These are phyloP conservation scores for Ascochyta clinopodiicola DNA, from an alignment of 2,329 filamentous ascomycete species.

Conservation along the genomic window DNA sequence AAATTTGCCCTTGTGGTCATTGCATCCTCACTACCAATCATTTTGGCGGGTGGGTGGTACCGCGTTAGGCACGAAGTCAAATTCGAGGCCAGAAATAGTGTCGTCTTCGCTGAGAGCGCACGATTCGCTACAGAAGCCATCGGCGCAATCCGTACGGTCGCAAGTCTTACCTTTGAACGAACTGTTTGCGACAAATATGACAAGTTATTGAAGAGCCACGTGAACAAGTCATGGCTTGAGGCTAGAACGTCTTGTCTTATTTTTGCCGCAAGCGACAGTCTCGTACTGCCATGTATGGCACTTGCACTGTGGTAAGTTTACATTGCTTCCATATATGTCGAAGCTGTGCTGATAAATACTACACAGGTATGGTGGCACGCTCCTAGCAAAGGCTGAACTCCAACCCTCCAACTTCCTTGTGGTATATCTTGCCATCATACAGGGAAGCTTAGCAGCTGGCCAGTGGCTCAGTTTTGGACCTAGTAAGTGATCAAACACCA, in stretches of 20 bases:
- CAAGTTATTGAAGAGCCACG: slow-evolving; percentile 71
- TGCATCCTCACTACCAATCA: slow-evolving; percentile 66
- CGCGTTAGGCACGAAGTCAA: slow-evolving; percentile 66
- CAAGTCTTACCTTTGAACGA: slow-evolving; percentile 81
- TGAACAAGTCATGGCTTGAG: slow-evolving; percentile 70
- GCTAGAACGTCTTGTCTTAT: slow-evolving; percentile 56
- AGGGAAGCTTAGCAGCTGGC: slow-evolving; percentile 35
- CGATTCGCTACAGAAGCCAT: slow-evolving; percentile 91
- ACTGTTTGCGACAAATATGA: slow-evolving; percentile 79
- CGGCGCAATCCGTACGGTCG: slow-evolving; percentile 91
- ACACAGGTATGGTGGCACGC: slow-evolving; percentile 33
- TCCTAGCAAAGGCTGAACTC: slow-evolving; percentile 25
- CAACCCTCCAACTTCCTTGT: slow-evolving; percentile 30
- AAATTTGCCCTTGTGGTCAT: slow-evolving; percentile 84
- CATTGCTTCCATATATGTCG: too few relatives aligned
- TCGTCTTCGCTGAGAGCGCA: slow-evolving; percentile 78
- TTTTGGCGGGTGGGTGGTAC: slow-evolving; percentile 76
- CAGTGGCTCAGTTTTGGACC: slow-evolving; percentile 38
- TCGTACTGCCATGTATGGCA: slow-evolving; percentile 61
- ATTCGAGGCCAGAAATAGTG: slow-evolving; percentile 61
- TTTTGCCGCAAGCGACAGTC: slow-evolving; percentile 58
- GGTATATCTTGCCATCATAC: slow-evolving; percentile 35
- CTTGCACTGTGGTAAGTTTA: slow-evolving; percentile 39
- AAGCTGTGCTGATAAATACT: not conserved
- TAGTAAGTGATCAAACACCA: slow-evolving; percentile 20